Conservation (phyloP, 2,329 filamentous ascomycete species). For the Diplodia intermedia region DNA sequence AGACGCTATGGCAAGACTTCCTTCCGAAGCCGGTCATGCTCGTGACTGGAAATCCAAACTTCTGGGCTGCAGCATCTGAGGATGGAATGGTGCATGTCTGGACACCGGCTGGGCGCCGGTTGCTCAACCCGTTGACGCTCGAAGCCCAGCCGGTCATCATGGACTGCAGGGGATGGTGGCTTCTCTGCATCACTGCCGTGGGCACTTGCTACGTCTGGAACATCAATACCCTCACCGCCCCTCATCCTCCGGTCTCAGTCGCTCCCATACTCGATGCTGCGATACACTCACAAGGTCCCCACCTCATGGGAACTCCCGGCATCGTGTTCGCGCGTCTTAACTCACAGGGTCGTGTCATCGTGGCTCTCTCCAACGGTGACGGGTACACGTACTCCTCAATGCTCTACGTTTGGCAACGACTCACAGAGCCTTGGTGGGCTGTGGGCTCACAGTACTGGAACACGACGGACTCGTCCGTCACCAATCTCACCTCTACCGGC, state of each 20-base stretch:
- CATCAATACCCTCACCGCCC: conserved; percentile 78
- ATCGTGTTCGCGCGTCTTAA: conserved; percentile 93
- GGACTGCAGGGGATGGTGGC: conserved; percentile 86
- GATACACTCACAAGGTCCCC: conserved; percentile 76
- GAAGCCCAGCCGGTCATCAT: conserved; percentile 95
- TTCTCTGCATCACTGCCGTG: conserved; percentile 86
- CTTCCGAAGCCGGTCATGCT: conserved; percentile 86
- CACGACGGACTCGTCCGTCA: conserved; percentile 88
- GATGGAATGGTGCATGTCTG: conserved; percentile 90
- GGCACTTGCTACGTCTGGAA: conserved; percentile 96
- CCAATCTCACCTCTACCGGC: conserved; percentile 73
- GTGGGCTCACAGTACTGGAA: conserved; percentile 99
- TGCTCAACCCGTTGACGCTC: conserved; percentile 83
- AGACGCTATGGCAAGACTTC: conserved; percentile 91
- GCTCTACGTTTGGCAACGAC: conserved; percentile 90
- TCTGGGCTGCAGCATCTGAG: conserved; percentile 93
- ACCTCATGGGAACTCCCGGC: conserved; percentile 79
- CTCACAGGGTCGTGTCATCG: conserved; percentile 80
- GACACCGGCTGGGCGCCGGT: conserved; percentile 86
- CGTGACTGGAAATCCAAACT: conserved; percentile 85
- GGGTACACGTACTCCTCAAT: conserved; percentile 86
- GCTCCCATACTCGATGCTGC: conserved; percentile 89
- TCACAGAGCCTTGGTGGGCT: conserved; percentile 98
- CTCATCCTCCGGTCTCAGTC: conserved; percentile 88
- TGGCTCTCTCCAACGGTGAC: conserved; percentile 94